These are phyloP conservation scores for Naumovozyma baii DNA, from an alignment of 805 yeast species.

Conservation along the genomic window DNA sequence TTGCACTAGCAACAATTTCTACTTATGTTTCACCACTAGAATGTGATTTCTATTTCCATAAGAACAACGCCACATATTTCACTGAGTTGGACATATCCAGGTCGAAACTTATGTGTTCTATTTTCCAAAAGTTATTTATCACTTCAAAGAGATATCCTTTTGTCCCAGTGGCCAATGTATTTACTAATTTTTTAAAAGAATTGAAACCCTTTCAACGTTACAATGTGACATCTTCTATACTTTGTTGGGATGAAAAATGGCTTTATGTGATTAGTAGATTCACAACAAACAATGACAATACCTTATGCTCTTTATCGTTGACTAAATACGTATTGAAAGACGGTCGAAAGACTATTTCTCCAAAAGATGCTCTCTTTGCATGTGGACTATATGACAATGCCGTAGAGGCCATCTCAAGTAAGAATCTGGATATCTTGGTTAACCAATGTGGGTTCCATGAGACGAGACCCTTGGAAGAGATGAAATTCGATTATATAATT, in stretches of 20 bases:
- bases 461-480: constrained; percentile 18
- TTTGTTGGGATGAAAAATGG: constrained; percentile 89
- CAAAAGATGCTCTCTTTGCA: constrained; percentile 45
- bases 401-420: constrained; percentile 34
- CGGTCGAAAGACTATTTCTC: constrained; percentile 66
- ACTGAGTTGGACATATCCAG: constrained; percentile 74
- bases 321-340: constrained; percentile 77
- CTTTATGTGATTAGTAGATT: constrained; percentile 60
- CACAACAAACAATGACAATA: constrained; percentile 32
- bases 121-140: constrained; percentile 48
- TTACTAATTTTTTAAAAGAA: constrained; percentile 59
- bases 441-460: constrained; percentile 26
- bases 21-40: constrained; percentile 69
- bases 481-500: constrained; percentile 8
- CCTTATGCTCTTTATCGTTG: constrained; percentile 47
- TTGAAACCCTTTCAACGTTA: constrained; percentile 58
- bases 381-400: constrained; percentile 49
- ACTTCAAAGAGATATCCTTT: constrained; percentile 42
- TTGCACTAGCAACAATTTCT: constrained; percentile 34
- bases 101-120: constrained; percentile 45
- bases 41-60: constrained; percentile 80
- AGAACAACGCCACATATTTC: constrained; percentile 78
- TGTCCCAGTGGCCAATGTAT: constrained; percentile 69
- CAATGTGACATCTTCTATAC: constrained; percentile 44
- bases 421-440: constrained; percentile 29